Conservation (phyloP, 2,329 filamentous ascomycete genomes). For the Blumeriella jaapii region DNA sequence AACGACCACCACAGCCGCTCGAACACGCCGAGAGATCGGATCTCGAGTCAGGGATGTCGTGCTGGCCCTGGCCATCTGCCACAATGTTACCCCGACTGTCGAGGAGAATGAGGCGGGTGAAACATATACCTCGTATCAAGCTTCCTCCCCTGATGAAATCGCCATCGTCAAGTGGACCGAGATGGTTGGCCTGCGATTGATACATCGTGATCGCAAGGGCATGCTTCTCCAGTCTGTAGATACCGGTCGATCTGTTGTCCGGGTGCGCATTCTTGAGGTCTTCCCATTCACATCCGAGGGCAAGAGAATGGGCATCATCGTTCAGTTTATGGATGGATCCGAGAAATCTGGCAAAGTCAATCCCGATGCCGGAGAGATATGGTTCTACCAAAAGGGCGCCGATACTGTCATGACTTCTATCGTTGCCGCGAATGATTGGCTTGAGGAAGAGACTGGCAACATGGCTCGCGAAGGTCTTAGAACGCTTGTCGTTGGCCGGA, state of each 20-base stretch:
- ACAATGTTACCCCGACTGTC: constrained; percentile 87
- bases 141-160: constrained; percentile 94
- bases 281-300: constrained; percentile 98
- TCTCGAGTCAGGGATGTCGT: constrained; percentile 88
- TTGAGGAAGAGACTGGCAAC: constrained; percentile 97
- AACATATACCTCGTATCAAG: constrained; percentile 77
- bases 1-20: constrained; percentile 52
- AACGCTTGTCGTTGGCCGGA: constrained; percentile 90
- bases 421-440: constrained; percentile 92
- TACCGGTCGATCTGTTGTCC: constrained; percentile 63
- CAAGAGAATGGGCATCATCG: constrained; percentile 95
- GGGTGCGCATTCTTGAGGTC: constrained; percentile 80
- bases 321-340: constrained; percentile 62
- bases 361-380: constrained; percentile 64
- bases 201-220: constrained; percentile 74
- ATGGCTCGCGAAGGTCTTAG: constrained; percentile 96
- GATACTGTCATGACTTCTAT: constrained; percentile 98
- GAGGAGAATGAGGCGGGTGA: constrained; percentile 69
- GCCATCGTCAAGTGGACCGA: constrained; percentile 96
- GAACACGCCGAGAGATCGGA: constrained; percentile 86
- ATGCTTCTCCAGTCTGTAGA: constrained; percentile 74
- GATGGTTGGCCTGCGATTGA: constrained; percentile 73
- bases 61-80: constrained; percentile 81
- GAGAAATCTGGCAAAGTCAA: constrained; percentile 35
- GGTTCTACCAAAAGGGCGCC: constrained; percentile 97